phyloP scores from a whole-genome alignment of 1,284 basidiomycete species.

The Ustilago loliicola region DNA sequence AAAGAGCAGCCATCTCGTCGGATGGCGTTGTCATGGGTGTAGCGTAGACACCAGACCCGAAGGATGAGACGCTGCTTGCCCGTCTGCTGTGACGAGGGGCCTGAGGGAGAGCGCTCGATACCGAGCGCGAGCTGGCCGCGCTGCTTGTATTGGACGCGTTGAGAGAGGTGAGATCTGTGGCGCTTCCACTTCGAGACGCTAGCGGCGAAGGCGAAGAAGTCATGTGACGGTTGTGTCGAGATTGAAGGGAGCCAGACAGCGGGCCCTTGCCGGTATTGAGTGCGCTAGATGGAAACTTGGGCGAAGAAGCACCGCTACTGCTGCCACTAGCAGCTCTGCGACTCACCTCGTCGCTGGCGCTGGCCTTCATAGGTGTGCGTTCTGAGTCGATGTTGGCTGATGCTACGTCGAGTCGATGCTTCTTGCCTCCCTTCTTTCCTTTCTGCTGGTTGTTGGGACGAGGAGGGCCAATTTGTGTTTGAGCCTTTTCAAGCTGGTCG shows the following conservation, averaged over 20 bases:
- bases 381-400: slow-evolving; percentile 17
- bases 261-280: slow-evolving; percentile 11
- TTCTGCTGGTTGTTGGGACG: slow-evolving; percentile 19
- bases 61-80: slow-evolving; percentile 51
- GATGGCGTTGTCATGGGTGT: slow-evolving; percentile 57
- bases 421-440: slow-evolving; percentile 24
- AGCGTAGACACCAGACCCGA: slow-evolving; percentile 50
- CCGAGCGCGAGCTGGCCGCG: slow-evolving; percentile 24
- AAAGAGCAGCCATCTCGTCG: slow-evolving; percentile 50
- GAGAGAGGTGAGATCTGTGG: slow-evolving; percentile 31
- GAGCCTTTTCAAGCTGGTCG: slow-evolving; percentile 39
- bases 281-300: slow-evolving; percentile 5
- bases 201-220: slow-evolving; percentile 42
- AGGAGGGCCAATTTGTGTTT: slow-evolving; percentile 3
- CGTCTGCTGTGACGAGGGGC: slow-evolving; percentile 43
- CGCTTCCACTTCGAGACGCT: slow-evolving; percentile 41
- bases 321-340: slow-evolving; percentile 15
- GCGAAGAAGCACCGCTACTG: slow-evolving; percentile 29
- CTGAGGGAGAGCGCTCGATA: slow-evolving; percentile 20
- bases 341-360: slow-evolving; percentile 22
- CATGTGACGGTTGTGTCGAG: slow-evolving; percentile 15
- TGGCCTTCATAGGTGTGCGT: slow-evolving; percentile 41
- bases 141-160: slow-evolving; percentile 10
- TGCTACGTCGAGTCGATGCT: slow-evolving; percentile 18
- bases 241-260: slow-evolving; percentile 18